A percentile compares a stretch with the other conserved stretches of the same genome.
Conservation (phyloP, 495 filamentous ascomycete species). For the Aspergillus nanangensis region DNA sequence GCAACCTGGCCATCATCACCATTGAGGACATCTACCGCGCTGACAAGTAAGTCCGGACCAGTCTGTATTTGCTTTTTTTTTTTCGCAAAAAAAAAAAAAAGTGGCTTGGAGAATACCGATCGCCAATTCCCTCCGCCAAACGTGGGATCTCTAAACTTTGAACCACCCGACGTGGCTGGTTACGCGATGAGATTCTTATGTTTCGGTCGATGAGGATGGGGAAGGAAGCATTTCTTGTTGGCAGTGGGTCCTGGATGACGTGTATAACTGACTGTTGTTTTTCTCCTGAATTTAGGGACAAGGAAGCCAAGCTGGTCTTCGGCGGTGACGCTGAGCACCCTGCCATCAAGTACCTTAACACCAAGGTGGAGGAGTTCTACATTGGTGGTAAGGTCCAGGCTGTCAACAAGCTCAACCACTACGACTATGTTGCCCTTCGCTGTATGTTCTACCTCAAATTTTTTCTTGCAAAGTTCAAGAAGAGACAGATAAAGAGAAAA, state of each 20-base stretch:
- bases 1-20: slow-evolving; percentile 91
- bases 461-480: too few species aligned
- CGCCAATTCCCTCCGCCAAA: too few species aligned
- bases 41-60: slow-evolving; percentile 78
- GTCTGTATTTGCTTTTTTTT: slow-evolving; percentile 2
- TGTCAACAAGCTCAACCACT: slow-evolving; percentile 91
- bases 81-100: too few species aligned
- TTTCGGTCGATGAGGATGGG: neutral
- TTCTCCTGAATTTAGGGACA: slow-evolving; percentile 52
- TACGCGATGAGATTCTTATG: neutral
- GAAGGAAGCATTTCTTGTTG: slow-evolving; percentile 2
- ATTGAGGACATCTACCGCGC: slow-evolving; percentile 95
- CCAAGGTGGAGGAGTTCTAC: slow-evolving; percentile 78
- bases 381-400: slow-evolving; percentile 94
- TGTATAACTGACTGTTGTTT: slow-evolving; percentile 18
- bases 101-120: too few species aligned
- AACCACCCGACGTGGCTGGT: neutral
- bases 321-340: slow-evolving; percentile 93
- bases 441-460: too few species aligned
- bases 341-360: slow-evolving; percentile 82
- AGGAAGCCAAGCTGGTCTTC: slow-evolving; percentile 91
- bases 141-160: neutral
- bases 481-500: too few species aligned
- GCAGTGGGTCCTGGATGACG: slow-evolving; percentile 29
- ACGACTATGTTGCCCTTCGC: slow-evolving; percentile 95